Base-by-base conservation (phyloP, 148 eudicot species). In the Persicaria tinctoria region DNA sequence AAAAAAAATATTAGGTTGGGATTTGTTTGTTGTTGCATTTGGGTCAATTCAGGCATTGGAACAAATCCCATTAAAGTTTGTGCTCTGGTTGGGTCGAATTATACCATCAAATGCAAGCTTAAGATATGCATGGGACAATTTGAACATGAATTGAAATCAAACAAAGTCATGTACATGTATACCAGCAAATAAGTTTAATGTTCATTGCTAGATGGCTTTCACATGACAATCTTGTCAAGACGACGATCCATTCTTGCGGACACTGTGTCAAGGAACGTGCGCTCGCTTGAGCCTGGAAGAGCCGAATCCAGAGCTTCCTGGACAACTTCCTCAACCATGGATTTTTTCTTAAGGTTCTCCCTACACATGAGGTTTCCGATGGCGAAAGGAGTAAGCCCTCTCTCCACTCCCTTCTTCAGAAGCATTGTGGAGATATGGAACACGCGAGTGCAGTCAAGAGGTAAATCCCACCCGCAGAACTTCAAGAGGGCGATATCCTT, bases 331-430 rank as follows among this genome's bases (percentile, higher is more conserved):
- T 90, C 91, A 10, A 90, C 80, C 23, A 79, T 23, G 0, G 91
- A 90, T 74, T 85, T 83, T 38, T 85, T 78, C 78, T 82, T 87
- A 75, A 90, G 53, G 12, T 83, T 88, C 78, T 83, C 90, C 74
- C 94, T 76, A 70, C 91, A 90, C 91, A 90, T 86, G 46, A 88
- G 78, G 83, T 82, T 85, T 78, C 91, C 94, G 10, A 90, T 90
- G 63, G 82, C 68, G 49, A 83, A 88, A 70, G 94, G 91, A 74
- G 86, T 77, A 23, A 88, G 78, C 3, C 87, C 87, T 60, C 75
- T 85, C 69, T 84, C 84, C 12, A 80, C 90, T 55, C 94, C 94
- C 78, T 86, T 90, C 85, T 90, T 90, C 69, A 90, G 75, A 74
- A 90, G 87, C 94, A 90, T 88, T 38, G 90, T 89, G 72, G 93